Conservation (phyloP, 2,329 filamentous ascomycete species). For the Colletotrichum sp. region DNA sequence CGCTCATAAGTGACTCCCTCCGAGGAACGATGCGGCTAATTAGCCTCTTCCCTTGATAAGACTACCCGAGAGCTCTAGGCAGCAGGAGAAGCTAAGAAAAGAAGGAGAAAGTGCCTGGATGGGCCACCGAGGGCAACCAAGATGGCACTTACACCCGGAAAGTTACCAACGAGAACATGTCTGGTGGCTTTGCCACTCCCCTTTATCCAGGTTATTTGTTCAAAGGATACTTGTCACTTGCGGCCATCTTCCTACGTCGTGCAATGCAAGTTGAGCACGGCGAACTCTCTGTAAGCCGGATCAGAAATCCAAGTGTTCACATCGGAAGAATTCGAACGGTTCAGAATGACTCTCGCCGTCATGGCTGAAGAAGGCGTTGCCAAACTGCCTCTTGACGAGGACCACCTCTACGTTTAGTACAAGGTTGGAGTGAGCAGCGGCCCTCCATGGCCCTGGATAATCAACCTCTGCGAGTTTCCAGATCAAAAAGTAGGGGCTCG, state of each 20-base stretch:
- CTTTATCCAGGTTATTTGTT: not conserved
- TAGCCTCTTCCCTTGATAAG: not conserved
- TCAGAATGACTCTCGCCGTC: not conserved
- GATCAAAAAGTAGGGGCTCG: not conserved
- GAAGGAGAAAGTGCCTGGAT: not conserved
- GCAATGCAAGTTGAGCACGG: not conserved
- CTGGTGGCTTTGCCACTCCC: not conserved
- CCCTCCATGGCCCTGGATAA: not conserved
- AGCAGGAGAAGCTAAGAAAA: not conserved
- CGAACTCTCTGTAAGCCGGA: not conserved
- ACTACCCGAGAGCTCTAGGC: not conserved
- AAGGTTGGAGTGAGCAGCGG: too few species aligned
- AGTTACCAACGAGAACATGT: not conserved
- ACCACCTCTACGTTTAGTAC: too few species aligned
- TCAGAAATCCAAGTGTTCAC: not conserved
- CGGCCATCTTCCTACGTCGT: not conserved
- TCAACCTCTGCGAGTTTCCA: not conserved
- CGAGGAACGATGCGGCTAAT: too few species aligned
- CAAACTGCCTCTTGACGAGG: not conserved
- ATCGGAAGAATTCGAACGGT: not conserved
- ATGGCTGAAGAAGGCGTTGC: not conserved
- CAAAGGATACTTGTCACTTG: not conserved
- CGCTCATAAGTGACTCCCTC: not conserved
- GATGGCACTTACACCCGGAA: not conserved
- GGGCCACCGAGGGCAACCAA: not conserved